Evolutionary conservation across 2,329 filamentous ascomycete genomes (phyloP).

Genomic region (Drechslerella coelobrocha): DNA sequence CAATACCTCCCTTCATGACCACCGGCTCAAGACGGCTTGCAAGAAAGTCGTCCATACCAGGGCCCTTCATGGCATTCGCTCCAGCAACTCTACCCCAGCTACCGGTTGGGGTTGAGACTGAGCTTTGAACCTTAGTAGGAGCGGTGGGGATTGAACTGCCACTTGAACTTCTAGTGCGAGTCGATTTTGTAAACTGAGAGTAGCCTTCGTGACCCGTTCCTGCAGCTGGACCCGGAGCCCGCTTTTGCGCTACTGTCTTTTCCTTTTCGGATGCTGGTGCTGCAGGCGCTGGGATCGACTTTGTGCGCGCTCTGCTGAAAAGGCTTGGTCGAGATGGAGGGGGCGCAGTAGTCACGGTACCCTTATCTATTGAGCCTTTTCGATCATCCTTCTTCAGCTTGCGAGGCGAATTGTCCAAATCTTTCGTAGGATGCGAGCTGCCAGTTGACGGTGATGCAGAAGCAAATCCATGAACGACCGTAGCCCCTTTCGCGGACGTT

Average conservation of each 20-base stretch:
- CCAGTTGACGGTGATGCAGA: constrained; percentile 17
- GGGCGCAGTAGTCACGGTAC: not conserved
- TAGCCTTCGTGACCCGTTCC: constrained; percentile 95
- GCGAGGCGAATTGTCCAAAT: constrained; percentile 25
- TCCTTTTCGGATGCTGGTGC: constrained; percentile 27
- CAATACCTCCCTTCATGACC: constrained; percentile 61
- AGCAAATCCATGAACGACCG: constrained; percentile 36
- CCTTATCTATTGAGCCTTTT: constrained; percentile 20
- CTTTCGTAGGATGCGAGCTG: constrained; percentile 12
- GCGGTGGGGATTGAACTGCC: constrained; percentile 36
- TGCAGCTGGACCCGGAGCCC: constrained; percentile 72
- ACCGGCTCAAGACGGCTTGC: constrained; percentile 62
- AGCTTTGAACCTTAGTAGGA: constrained; percentile 22
- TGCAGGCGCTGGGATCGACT: constrained; percentile 30
- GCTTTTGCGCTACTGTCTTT: constrained; percentile 10
- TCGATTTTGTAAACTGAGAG: constrained; percentile 29
- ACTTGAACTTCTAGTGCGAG: constrained; percentile 40
- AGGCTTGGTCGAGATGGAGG: constrained; percentile 38
- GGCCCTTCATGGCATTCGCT: constrained; percentile 58
- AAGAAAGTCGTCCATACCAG: constrained; percentile 62
- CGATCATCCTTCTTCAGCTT: constrained; percentile 46
- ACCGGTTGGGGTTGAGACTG: constrained; percentile 28
- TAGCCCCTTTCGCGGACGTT: constrained; percentile 37
- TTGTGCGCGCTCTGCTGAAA: constrained; percentile 33
- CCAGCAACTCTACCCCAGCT: constrained; percentile 58